These are phyloP conservation scores for Parsonsia alboflavescens DNA, from an alignment of 257 asterid species.

Conservation along the genomic window DNA sequence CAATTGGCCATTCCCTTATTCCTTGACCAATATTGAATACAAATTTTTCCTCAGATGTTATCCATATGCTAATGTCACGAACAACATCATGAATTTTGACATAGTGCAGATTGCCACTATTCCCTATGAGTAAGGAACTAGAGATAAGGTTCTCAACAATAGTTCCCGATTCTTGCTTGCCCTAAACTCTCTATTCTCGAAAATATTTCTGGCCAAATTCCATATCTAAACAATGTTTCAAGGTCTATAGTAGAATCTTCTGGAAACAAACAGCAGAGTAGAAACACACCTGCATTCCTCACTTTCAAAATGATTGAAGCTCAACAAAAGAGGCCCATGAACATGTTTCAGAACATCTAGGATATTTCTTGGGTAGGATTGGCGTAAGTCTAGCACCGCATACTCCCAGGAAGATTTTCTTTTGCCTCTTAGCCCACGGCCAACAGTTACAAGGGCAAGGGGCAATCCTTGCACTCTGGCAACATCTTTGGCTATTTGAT, in stretches of 20 bases:
- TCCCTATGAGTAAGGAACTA: slow-evolving; percentile 15
- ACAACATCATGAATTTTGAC: slow-evolving; percentile 9
- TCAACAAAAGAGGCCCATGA: slow-evolving; percentile 13
- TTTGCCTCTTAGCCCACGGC: slow-evolving; percentile 3
- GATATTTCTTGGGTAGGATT: too few relatives aligned
- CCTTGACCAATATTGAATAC: slow-evolving; percentile 1
- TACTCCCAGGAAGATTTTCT: too few relatives aligned
- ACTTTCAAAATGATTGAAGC: slow-evolving; percentile 19
- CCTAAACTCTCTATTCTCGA: background rate
- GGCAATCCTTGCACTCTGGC: slow-evolving; percentile 25
- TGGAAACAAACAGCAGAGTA: slow-evolving; percentile 27
- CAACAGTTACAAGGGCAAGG: slow-evolving; percentile 25
- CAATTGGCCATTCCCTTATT: background rate
- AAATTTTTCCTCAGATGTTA: background rate
- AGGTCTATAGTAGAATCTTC: slow-evolving; percentile 17
- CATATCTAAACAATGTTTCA: slow-evolving; percentile 14
- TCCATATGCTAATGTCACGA: slow-evolving; percentile 14
- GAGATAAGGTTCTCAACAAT: background rate
- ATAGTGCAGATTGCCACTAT: background rate
- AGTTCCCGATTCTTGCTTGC: slow-evolving; percentile 10
- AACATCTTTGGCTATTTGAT: slow-evolving; percentile 5
- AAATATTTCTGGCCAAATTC: slow-evolving; percentile 14
- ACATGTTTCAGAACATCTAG: background rate
- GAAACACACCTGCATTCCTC: slow-evolving; percentile 12
- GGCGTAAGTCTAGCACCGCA: too few relatives aligned